Evolutionary conservation across 129 eudicot species (phyloP).

Genomic region (Silybum marianum): DNA sequence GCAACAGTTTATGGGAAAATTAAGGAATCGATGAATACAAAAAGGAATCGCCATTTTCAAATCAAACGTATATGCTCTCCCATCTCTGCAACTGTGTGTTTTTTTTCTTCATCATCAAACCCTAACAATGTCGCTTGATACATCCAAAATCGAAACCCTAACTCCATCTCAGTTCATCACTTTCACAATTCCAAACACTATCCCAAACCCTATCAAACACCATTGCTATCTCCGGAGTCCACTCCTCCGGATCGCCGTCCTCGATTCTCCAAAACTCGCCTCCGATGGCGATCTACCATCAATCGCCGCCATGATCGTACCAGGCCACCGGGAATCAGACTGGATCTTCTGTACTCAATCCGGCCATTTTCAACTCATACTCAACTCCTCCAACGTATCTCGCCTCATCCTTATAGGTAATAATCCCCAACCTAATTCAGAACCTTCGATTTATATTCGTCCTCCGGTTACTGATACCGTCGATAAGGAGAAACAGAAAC

Average conservation of each 20-base stretch:
- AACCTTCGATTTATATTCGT: slow-evolving; percentile 21
- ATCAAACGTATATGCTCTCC: slow-evolving; percentile 9
- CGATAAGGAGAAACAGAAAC: background rate
- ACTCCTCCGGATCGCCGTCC: slow-evolving; percentile 73
- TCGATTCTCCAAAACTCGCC: slow-evolving; percentile 57
- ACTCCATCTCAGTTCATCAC: slow-evolving; percentile 73
- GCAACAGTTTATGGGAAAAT: too few species aligned
- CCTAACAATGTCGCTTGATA: slow-evolving; percentile 40
- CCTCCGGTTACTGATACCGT: background rate
- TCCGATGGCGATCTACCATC: slow-evolving; percentile 22
- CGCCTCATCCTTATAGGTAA: slow-evolving; percentile 59
- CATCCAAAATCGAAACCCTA: slow-evolving; percentile 51
- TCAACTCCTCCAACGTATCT: slow-evolving; percentile 34
- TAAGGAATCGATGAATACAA: too few species aligned
- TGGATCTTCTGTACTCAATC: slow-evolving; percentile 78
- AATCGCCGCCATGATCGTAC: slow-evolving; percentile 79
- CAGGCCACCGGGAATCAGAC: slow-evolving; percentile 65
- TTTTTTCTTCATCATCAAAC: background rate
- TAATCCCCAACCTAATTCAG: slow-evolving; percentile 1
- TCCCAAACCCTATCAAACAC: slow-evolving; percentile 27
- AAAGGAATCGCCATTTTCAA: background rate
- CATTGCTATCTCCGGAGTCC: slow-evolving; percentile 30
- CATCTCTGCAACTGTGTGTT: background rate
- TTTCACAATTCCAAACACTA: slow-evolving; percentile 58
- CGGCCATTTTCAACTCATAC: slow-evolving; percentile 69